phyloP scores from a whole-genome alignment of 2,329 filamentous ascomycete genomes.

The Venturia carpophila region DNA sequence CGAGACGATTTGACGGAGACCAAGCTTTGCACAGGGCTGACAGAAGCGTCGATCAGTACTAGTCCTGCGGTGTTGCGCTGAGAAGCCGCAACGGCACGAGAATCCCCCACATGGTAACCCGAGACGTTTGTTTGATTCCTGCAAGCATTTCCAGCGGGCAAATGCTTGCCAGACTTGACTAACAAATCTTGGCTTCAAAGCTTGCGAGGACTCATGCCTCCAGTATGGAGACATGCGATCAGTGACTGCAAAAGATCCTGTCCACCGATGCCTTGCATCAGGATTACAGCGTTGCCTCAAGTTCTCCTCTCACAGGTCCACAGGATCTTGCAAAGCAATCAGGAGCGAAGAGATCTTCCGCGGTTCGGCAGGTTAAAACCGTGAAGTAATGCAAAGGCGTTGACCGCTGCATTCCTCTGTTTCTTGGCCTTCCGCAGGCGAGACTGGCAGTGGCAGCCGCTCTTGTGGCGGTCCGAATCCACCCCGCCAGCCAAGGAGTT shows the following conservation, averaged over 20 bases:
- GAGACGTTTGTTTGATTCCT: constrained; percentile 1
- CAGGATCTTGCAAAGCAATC: neutral
- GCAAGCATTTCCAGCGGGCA: neutral
- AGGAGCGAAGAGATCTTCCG: neutral
- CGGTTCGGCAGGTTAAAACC: neutral
- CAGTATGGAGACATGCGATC: neutral
- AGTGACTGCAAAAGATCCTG: neutral
- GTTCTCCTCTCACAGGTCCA: neutral
- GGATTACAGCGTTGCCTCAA: neutral
- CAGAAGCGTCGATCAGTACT: neutral
- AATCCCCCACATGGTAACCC: neutral
- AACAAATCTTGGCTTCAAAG: neutral
- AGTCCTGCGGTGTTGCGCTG: neutral
- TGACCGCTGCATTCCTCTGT: neutral
- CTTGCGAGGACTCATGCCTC: neutral
- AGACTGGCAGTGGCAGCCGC: neutral
- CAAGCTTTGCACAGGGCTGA: constrained; percentile 1
- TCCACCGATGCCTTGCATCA: neutral
- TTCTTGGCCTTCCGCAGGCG: neutral
- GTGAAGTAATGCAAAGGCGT: neutral
- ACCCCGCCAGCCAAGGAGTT: constrained; percentile 5
- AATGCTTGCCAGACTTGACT: neutral
- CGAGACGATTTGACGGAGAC: neutral
- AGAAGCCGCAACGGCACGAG: neutral
- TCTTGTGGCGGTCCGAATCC: neutral